These are phyloP conservation scores for Oemleria cerasiformis DNA, from an alignment of 306 rosid species.

Conservation along the genomic window DNA sequence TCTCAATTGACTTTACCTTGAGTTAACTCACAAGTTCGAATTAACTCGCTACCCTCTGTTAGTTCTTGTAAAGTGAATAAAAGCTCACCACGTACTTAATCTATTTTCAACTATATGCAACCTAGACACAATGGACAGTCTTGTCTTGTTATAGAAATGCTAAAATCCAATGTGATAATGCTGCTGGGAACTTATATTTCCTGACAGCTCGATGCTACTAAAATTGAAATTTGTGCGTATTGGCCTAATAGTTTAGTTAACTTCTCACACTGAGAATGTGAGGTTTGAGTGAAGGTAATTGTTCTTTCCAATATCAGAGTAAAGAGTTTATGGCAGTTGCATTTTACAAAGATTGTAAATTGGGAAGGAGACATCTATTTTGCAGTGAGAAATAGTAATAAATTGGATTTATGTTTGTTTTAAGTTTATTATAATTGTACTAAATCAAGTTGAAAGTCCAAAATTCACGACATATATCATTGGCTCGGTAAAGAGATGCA, in stretches of 20 bases:
- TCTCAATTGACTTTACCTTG: too few species aligned
- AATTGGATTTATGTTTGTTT: not conserved
- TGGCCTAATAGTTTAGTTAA: not conserved
- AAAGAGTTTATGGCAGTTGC: not conserved
- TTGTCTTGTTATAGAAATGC: not conserved
- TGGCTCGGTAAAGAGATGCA: not conserved
- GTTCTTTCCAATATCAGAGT: not conserved
- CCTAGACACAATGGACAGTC: too few species aligned
- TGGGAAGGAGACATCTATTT: not conserved
- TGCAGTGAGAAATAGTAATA: not conserved
- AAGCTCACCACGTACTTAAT: too few species aligned
- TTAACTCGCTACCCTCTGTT: too few species aligned
- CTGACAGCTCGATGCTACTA: not conserved
- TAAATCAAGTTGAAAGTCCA: constrained; percentile 2
- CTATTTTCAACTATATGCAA: too few species aligned
- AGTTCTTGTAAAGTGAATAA: too few species aligned
- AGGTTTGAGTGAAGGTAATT: not conserved
- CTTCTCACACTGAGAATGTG: not conserved
- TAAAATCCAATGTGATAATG: not conserved
- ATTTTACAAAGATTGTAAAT: not conserved
- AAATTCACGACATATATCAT: not conserved
- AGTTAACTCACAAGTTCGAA: too few species aligned
- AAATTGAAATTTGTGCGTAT: not conserved
- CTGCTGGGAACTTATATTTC: not conserved
- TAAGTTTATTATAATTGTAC: not conserved